Base-by-base conservation (phyloP, 1,284 basidiomycete species). In the Ganoderma sinense region DNA sequence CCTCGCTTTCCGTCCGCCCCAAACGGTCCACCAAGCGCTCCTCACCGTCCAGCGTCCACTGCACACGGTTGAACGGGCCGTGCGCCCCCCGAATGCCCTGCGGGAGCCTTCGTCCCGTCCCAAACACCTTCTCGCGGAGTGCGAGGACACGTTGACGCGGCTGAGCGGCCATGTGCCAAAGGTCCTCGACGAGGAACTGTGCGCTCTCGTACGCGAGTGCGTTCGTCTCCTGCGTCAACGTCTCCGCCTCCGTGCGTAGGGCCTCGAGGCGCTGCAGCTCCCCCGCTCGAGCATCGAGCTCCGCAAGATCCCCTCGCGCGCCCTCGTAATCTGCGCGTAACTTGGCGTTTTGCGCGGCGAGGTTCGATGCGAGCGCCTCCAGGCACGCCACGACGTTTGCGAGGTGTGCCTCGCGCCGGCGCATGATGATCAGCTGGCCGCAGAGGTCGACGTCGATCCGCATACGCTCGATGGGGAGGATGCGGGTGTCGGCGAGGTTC, bases 381-480 rank as follows among this genome's bases (percentile, higher is more conserved):
- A 90, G 80, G 71, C 83, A 82, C 14, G 79, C 76, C 23, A 82
- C 74, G 31, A 86, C 82, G 70, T 85, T 84, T 55, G 80, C 78
- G 40, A 88, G 77, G 77, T 88, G 91, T 69, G 84, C 82, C 76
- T 91, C 89, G 73, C 93, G 85, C 58, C 92, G 82, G 43, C 80
- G 81, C 88, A 93, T 89, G 71, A 91, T 85, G 36, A 94, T 82
- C 61, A 91, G 78, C 76, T 94, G 90, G 2, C 90, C 91, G 75
- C 89, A 89, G n/a, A 94, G 82, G 73, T 91, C 92, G 45, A 94
- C 92, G 75, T 94, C 93, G 60, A 92, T 88, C 64, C 86, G 86
- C 91, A 94, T 91, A 74, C 86, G 83, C 62, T 93, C 90, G 16
- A 85, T 71, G 6, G 85, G 84, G 36, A 93, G 78, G 11, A 89